phyloP scores from a whole-genome alignment of 2,329 filamentous ascomycete genomes.

The Aureobasidium sp. region DNA sequence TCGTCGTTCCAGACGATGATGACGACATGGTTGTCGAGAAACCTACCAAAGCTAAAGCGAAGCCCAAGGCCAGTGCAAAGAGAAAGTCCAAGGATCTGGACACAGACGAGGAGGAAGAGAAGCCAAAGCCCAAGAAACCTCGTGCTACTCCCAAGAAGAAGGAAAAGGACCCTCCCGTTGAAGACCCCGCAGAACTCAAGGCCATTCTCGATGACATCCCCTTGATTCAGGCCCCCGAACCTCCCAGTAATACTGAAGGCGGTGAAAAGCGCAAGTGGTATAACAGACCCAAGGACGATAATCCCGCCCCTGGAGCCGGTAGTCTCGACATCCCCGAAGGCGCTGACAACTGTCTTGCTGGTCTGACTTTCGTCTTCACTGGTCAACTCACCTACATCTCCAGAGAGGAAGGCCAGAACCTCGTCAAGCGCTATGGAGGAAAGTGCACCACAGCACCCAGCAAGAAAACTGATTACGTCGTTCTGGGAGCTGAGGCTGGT shows the following conservation, averaged over 20 bases:
- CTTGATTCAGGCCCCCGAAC: constrained; percentile 71
- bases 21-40: constrained; percentile 28
- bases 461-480: constrained; percentile 87
- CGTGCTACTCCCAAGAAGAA: constrained; percentile 33
- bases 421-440: constrained; percentile 93
- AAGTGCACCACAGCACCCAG: constrained; percentile 82
- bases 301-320: constrained; percentile 54
- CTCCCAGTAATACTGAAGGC: constrained; percentile 54
- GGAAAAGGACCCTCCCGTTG: constrained; percentile 56
- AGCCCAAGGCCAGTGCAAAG: constrained; percentile 35
- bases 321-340: constrained; percentile 69
- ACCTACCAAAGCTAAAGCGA: constrained; percentile 28
- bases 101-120: constrained; percentile 42
- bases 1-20: constrained; percentile 33
- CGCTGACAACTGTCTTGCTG: constrained; percentile 79
- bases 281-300: constrained; percentile 46
- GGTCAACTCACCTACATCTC: constrained; percentile 73
- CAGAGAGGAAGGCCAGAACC: constrained; percentile 71
- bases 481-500: constrained; percentile 83
- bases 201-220: constrained; percentile 84
- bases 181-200: constrained; percentile 67
- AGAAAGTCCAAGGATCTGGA: constrained; percentile 52
- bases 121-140: constrained; percentile 27
- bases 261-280: constrained; percentile 67
- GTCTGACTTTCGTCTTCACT: constrained; percentile 91